Conservation (phyloP, 2,329 filamentous ascomycete species). For the Colletotrichum ledebouriae region DNA sequence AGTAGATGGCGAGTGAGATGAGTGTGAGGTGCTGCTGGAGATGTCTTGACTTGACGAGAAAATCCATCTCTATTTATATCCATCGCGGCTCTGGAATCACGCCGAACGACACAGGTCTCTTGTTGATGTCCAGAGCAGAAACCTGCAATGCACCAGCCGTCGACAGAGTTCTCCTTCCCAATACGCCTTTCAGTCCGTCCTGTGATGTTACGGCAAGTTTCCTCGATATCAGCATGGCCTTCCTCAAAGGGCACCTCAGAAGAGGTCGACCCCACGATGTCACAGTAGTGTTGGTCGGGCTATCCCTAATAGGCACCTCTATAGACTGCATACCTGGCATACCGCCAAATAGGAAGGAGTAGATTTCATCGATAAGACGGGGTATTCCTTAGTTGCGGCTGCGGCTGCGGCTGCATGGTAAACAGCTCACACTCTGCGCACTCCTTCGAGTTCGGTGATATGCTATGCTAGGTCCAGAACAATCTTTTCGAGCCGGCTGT, state of each 20-base stretch:
- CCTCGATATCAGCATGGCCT: constrained; percentile 11
- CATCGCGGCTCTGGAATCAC: constrained; percentile 7
- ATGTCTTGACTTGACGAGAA: constrained; percentile 12
- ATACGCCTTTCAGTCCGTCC: constrained; percentile 8
- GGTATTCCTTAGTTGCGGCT: constrained; percentile 6
- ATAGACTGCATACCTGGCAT: constrained; percentile 23
- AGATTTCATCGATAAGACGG: constrained; percentile 7
- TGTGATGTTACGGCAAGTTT: constrained; percentile 19
- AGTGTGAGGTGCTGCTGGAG: constrained; percentile 13
- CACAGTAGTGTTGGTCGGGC: constrained; percentile 11
- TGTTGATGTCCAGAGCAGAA: background rate
- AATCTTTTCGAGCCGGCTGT: constrained; percentile 22
- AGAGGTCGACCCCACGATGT: constrained; percentile 8
- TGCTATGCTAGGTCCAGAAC: constrained; percentile 19
- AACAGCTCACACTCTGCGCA: constrained; percentile 4
- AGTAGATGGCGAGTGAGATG: constrained; percentile 21
- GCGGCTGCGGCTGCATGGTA: background rate
- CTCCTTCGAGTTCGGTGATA: constrained; percentile 1
- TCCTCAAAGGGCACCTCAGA: constrained; percentile 25
- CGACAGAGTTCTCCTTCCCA: constrained; percentile 33
- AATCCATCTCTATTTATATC: constrained; percentile 29
- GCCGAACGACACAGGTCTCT: background rate
- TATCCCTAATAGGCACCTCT: constrained; percentile 10
- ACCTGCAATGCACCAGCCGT: constrained; percentile 2
- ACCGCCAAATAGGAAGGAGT: constrained; percentile 37